Evolutionary conservation across 176 grass and related monocot species (phyloP).

Genomic region (Raddia guianensis): DNA sequence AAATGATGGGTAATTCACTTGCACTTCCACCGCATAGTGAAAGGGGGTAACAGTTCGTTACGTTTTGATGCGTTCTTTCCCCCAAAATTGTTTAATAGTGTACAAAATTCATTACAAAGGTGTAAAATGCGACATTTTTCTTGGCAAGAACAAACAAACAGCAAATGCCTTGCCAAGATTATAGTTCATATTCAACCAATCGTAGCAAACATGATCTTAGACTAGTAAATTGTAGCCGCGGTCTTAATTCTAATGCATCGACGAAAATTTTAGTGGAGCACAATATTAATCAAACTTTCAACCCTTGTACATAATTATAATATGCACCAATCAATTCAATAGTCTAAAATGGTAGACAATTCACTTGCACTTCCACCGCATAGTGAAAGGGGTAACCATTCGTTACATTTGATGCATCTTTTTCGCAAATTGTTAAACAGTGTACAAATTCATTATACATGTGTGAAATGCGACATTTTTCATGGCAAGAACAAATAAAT

Average conservation of each 20-base stretch:
- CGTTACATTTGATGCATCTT: neutral
- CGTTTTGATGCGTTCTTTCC: neutral
- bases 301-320: no score
- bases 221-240: neutral
- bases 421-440: constrained; percentile 9
- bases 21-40: no score
- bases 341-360: no score
- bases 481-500: constrained; percentile 60
- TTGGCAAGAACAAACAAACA: constrained; percentile 62
- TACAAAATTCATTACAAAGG: constrained; percentile 30
- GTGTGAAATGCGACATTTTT: constrained; percentile 12
- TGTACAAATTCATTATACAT: constrained; percentile 28
- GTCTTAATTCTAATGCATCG: neutral
- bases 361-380: no score
- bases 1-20: no score
- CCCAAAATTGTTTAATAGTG: constrained; percentile 1
- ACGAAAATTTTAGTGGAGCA: neutral
- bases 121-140: constrained; percentile 6
- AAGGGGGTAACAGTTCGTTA: neutral
- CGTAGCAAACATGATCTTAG: neutral
- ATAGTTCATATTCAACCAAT: neutral
- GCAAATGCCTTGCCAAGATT: constrained; percentile 45
- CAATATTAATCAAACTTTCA: neutral
- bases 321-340: no score
- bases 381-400: no score